Percentiles rank a stretch among this genome's conserved stretches.
Evolutionary conservation across 805 yeast genomes (phyloP).

Genomic region (Metschnikowia rubicola): DNA sequence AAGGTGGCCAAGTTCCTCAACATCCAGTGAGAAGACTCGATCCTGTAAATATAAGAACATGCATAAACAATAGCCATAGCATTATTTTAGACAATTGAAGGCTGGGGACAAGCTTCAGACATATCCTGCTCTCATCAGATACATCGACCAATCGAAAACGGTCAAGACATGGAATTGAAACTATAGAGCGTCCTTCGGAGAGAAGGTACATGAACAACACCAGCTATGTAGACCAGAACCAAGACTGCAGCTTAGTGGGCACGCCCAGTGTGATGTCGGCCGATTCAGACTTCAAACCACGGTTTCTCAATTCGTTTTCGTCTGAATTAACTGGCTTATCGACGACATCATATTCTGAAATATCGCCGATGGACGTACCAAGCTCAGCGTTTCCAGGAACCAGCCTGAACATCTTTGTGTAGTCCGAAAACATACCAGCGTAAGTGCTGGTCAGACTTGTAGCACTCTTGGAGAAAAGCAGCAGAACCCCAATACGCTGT

Average conservation of each 20-base stretch:
- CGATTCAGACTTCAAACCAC: not conserved
- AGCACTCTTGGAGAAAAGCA: not conserved
- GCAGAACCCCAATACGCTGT: conserved; percentile 1
- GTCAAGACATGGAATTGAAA: too few relatives aligned
- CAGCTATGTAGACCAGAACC: conserved; percentile 3
- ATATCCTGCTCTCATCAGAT: too few relatives aligned
- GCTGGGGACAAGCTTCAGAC: too few relatives aligned
- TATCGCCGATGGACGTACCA: conserved; percentile 4
- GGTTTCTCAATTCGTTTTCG: not conserved
- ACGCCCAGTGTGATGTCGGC: not conserved
- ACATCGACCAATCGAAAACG: too few relatives aligned
- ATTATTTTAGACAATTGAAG: too few relatives aligned
- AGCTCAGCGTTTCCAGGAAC: not conserved
- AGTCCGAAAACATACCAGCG: conserved; percentile 1
- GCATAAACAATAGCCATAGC: too few relatives aligned
- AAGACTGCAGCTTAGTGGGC: not conserved
- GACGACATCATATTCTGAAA: conserved; percentile 46
- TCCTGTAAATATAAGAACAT: too few relatives aligned
- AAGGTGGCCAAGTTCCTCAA: conserved; percentile 30
- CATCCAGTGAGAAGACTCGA: conserved; percentile 14
- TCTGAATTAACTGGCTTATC: conserved; percentile 1
- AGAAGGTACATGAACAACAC: not conserved
- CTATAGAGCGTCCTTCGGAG: too few relatives aligned
- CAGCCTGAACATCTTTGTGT: conserved; percentile 2
- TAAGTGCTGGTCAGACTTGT: not conserved